A percentile compares a stretch with the other conserved stretches of the same genome.
These are phyloP conservation scores for Zymoseptoria pseudotritici DNA, from an alignment of 2,329 filamentous ascomycete species.

Conservation along the genomic window DNA sequence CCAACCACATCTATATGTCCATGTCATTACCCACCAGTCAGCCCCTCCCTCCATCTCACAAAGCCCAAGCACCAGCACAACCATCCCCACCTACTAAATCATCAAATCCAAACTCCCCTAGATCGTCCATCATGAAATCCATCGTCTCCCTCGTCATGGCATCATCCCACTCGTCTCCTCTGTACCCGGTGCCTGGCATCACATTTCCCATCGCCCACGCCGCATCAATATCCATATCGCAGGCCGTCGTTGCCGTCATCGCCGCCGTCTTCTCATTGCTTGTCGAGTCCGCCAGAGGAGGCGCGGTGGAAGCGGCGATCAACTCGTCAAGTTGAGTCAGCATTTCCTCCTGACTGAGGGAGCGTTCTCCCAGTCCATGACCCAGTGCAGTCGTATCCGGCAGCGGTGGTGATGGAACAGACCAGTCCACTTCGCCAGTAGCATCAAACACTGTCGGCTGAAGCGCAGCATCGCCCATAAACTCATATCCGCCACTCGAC, in stretches of 20 bases:
- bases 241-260: background rate
- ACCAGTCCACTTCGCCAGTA: background rate
- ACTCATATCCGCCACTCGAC: background rate
- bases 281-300: background rate
- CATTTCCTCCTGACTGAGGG: conserved; percentile 13
- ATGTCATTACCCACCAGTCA: too few species aligned
- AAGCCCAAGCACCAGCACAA: background rate
- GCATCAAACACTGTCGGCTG: background rate
- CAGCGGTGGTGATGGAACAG: background rate
- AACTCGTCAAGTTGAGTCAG: conserved; percentile 18
- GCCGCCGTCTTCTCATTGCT: too few species aligned
- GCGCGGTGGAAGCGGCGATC: conserved; percentile 14
- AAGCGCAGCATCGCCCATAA: conserved; percentile 5
- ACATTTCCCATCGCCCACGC: background rate
- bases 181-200: conserved; percentile 4
- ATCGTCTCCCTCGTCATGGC: background rate
- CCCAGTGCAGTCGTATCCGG: conserved; percentile 2
- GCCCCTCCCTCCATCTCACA: background rate
- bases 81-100: background rate
- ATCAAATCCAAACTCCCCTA: conserved; percentile 8
- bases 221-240: background rate
- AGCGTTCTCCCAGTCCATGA: conserved; percentile 5
- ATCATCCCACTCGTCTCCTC: background rate
- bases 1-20: too few species aligned
- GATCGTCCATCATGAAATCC: conserved; percentile 17